These are phyloP conservation scores for Colletotrichum sp. DNA, from an alignment of 2,329 filamentous ascomycete genomes.

Conservation along the genomic window DNA sequence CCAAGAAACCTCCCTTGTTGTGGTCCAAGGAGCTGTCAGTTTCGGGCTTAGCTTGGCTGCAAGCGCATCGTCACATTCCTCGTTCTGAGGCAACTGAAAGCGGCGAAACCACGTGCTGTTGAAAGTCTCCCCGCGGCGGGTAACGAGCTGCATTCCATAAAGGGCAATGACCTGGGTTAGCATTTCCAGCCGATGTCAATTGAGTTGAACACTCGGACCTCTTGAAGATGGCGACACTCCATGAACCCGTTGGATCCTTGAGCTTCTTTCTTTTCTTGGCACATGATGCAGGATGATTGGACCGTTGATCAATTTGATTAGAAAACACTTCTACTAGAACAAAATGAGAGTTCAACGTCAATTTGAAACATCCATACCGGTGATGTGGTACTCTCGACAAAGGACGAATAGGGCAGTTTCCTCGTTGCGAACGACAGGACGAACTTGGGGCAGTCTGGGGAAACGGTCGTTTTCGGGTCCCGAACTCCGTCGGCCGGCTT, in stretches of 20 bases:
- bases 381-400: neutral
- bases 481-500: neutral
- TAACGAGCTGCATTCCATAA: conserved; percentile 2
- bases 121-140: neutral
- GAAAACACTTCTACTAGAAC: neutral
- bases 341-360: neutral
- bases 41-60: neutral
- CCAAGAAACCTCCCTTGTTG: neutral
- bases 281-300: neutral
- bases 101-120: neutral
- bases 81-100: neutral
- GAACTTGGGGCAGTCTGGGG: neutral
- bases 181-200: neutral
- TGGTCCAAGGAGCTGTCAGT: neutral
- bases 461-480: neutral
- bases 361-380: neutral
- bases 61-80: neutral
- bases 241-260: neutral
- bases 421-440: neutral
- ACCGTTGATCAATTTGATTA: neutral
- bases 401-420: neutral
- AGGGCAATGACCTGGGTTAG: neutral
- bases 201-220: neutral
- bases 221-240: neutral
- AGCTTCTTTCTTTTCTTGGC: neutral